Percentiles rank a stretch among this genome's conserved stretches.
Evolutionary conservation across 2,329 filamentous ascomycete genomes (phyloP).

Genomic region (Stachybotrys chlorohalonatus): DNA sequence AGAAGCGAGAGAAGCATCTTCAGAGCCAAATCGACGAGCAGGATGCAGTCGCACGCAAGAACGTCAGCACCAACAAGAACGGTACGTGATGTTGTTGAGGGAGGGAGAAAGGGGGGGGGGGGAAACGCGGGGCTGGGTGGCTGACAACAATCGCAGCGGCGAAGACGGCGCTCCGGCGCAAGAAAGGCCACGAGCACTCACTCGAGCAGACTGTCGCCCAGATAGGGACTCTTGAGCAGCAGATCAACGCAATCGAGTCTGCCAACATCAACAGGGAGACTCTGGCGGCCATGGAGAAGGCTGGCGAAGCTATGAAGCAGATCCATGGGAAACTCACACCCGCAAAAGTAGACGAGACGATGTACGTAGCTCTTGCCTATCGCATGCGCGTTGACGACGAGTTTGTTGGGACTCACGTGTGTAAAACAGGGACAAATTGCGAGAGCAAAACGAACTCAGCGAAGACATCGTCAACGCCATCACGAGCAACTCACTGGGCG

Average conservation of each 20-base stretch:
- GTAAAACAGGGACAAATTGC: conserved; percentile 68
- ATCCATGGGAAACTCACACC: conserved; percentile 88
- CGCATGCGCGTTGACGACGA: neutral
- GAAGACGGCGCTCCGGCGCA: conserved; percentile 80
- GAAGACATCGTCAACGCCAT: conserved; percentile 88
- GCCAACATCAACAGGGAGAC: conserved; percentile 99
- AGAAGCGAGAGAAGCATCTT: conserved; percentile 89
- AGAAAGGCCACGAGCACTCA: conserved; percentile 88
- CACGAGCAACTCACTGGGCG: conserved; percentile 57
- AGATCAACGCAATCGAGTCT: conserved; percentile 94
- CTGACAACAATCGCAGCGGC: conserved; percentile 53
- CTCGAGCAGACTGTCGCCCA: conserved; percentile 85
- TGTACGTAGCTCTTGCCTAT: conserved; percentile 49
- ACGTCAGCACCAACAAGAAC: conserved; percentile 78
- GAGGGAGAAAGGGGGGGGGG: too few relatives aligned
- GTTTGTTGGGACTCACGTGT: conserved; percentile 18
- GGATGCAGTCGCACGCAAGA: conserved; percentile 79
- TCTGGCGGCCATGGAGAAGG: conserved; percentile 85
- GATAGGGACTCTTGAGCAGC: conserved; percentile 85
- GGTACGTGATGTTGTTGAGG: conserved; percentile 45
- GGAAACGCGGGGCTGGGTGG: conserved; percentile 7
- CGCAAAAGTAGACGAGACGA: conserved; percentile 89
- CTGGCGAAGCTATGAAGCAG: conserved; percentile 80
- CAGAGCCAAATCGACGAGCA: conserved; percentile 91
- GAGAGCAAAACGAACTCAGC: conserved; percentile 86